Percentiles rank a stretch among this genome's conserved stretches.
Conservation (phyloP, 768 basidiomycete species). For the Dentipellis fragilis region DNA sequence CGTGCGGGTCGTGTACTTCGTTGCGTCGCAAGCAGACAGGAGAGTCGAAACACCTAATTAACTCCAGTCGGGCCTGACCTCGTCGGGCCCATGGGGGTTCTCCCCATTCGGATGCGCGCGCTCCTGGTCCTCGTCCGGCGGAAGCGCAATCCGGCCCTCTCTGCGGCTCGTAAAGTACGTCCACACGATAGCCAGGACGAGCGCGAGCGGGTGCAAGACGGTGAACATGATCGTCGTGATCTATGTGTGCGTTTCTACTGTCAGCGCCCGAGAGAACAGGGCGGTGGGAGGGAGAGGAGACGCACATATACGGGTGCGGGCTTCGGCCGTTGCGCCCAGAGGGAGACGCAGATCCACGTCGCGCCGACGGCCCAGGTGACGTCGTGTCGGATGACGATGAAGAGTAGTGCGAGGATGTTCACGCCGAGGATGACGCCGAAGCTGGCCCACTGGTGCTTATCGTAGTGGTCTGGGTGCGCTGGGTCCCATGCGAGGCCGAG, state of each 20-base stretch:
- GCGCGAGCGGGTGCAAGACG: constrained; percentile 50
- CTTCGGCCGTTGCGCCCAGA: constrained; percentile 55
- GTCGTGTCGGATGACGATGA: constrained; percentile 49
- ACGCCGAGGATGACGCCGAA: constrained; percentile 58
- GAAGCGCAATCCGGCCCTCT: constrained; percentile 32
- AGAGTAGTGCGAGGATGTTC: constrained; percentile 40
- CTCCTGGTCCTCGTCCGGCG: constrained; percentile 24
- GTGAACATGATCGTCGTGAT: constrained; percentile 56
- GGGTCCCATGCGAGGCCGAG: constrained; percentile 55
- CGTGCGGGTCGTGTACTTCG: too few relatives aligned
- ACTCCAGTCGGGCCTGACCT: constrained; percentile 10
- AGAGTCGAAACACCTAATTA: not conserved
- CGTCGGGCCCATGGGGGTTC: not conserved
- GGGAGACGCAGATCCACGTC: constrained; percentile 60
- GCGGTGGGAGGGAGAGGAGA: constrained; percentile 7
- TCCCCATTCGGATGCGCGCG: not conserved
- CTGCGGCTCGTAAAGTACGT: constrained; percentile 19
- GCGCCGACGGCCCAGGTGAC: constrained; percentile 70
- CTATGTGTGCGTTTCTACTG: constrained; percentile 23
- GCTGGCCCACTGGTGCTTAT: constrained; percentile 59
- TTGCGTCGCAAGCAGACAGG: too few relatives aligned
- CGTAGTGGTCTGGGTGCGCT: constrained; percentile 42
- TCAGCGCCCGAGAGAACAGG: too few relatives aligned
- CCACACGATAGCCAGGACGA: constrained; percentile 37
- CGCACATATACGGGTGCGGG: constrained; percentile 56